Evolutionary conservation across 23 red algal genomes (phyloP).

Genomic region (Chondrus crispus): DNA sequence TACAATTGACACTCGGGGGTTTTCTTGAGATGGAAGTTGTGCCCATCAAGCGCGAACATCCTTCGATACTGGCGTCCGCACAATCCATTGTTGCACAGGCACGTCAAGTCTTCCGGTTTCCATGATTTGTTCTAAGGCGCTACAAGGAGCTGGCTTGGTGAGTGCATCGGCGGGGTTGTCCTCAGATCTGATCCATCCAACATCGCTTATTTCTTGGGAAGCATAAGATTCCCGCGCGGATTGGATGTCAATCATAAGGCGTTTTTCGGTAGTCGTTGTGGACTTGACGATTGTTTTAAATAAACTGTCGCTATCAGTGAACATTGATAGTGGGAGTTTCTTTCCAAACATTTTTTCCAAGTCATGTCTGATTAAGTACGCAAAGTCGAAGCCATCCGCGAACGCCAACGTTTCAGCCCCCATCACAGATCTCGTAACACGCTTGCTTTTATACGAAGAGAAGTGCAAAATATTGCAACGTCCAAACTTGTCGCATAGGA

Average conservation of each 20-base stretch:
- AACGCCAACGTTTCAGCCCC: neutral
- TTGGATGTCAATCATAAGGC: conserved; percentile 1
- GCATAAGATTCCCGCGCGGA: neutral
- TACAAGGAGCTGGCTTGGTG: neutral
- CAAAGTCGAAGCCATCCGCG: conserved; percentile 3
- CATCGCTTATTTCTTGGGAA: neutral
- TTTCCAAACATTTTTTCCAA: neutral
- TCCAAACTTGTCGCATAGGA: neutral
- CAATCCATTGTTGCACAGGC: conserved; percentile 8
- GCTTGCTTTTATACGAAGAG: neutral
- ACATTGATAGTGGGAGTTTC: neutral
- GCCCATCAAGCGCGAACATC: too few relatives aligned
- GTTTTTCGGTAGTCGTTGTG: neutral
- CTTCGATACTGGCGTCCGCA: too few relatives aligned
- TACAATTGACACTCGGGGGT: too few relatives aligned
- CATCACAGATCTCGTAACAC: neutral
- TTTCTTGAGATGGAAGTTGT: too few relatives aligned
- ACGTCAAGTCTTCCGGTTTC: neutral
- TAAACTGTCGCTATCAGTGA: neutral
- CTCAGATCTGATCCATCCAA: conserved; percentile 2
- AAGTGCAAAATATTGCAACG: neutral
- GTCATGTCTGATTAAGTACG: neutral
- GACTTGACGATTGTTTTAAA: conserved; percentile 4
- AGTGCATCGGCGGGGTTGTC: neutral
- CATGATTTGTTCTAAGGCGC: neutral